These are phyloP conservation scores for Clarkia xantiana DNA, from an alignment of 345 rosid genomes.

Conservation along the genomic window DNA sequence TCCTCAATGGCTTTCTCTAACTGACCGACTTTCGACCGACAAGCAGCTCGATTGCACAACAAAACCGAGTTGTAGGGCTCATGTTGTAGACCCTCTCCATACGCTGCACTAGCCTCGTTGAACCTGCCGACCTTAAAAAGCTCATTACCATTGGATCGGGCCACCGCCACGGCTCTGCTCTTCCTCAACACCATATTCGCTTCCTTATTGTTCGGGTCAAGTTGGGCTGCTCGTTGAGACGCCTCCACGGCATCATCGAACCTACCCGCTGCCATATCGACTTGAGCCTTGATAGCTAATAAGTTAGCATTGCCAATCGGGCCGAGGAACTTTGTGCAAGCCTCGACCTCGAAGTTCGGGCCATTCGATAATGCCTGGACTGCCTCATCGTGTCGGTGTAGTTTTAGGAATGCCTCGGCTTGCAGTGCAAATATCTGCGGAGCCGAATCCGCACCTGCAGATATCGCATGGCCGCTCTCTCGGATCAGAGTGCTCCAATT, in stretches of 20 bases:
- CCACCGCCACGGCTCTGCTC: slow-evolving; percentile 39
- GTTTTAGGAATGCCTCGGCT: slow-evolving; percentile 80
- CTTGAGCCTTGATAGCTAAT: slow-evolving; percentile 56
- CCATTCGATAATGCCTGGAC: slow-evolving; percentile 38
- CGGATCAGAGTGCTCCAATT: slow-evolving; percentile 62
- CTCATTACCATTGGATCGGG: slow-evolving; percentile 63
- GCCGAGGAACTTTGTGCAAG: slow-evolving; percentile 58
- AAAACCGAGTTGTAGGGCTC: slow-evolving; percentile 66
- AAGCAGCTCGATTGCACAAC: slow-evolving; percentile 82
- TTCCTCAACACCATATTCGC: slow-evolving; percentile 30
- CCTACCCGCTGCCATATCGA: slow-evolving; percentile 63
- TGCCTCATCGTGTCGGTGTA: slow-evolving; percentile 69
- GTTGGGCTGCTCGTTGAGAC: slow-evolving; percentile 49
- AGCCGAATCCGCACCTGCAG: slow-evolving; percentile 77
- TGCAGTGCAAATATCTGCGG: slow-evolving; percentile 78
- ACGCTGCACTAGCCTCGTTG: slow-evolving; percentile 41
- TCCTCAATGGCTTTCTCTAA: slow-evolving; percentile 57
- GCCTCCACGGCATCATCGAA: slow-evolving; percentile 62
- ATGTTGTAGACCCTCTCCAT: slow-evolving; percentile 60
- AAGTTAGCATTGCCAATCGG: slow-evolving; percentile 58
- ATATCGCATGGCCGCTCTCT: slow-evolving; percentile 43
- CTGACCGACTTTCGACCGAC: slow-evolving; percentile 49
- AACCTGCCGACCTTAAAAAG: slow-evolving; percentile 42
- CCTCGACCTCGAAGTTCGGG: slow-evolving; percentile 47
- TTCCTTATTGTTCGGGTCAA: slow-evolving; percentile 60